Conservation (phyloP, 2,329 filamentous ascomycete species). For the Aspergillus sp. region DNA sequence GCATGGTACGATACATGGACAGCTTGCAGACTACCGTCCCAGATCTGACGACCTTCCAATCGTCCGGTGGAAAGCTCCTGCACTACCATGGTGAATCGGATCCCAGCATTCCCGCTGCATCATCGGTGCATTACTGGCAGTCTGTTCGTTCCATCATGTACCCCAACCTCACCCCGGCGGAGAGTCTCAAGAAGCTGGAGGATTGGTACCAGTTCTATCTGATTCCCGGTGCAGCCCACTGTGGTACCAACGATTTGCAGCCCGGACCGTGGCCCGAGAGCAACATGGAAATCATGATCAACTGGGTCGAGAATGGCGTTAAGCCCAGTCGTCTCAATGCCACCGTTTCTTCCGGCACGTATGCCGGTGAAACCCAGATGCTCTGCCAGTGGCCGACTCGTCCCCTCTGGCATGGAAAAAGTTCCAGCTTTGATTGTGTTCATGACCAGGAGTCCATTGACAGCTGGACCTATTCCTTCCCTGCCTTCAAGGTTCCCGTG, state of each 20-base stretch:
- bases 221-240: slow-evolving; percentile 55
- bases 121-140: slow-evolving; percentile 56
- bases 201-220: slow-evolving; percentile 58
- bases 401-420: slow-evolving; percentile 23
- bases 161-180: slow-evolving; percentile 20
- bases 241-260: slow-evolving; percentile 45
- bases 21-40: slow-evolving; percentile 54
- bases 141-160: slow-evolving; percentile 54
- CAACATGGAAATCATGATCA: slow-evolving; percentile 48
- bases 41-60: slow-evolving; percentile 51
- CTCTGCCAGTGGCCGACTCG: slow-evolving; percentile 35
- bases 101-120: slow-evolving; percentile 50
- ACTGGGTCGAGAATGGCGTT: slow-evolving; percentile 53
- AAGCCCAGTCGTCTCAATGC: slow-evolving; percentile 46
- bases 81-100: slow-evolving; percentile 61
- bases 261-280: slow-evolving; percentile 43
- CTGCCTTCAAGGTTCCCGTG: not conserved
- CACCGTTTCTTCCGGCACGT: slow-evolving; percentile 31
- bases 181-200: slow-evolving; percentile 36
- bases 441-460: slow-evolving; percentile 14
- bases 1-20: slow-evolving; percentile 49
- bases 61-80: slow-evolving; percentile 54
- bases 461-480: slow-evolving; percentile 6
- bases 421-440: slow-evolving; percentile 12
- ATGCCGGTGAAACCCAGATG: slow-evolving; percentile 31